These are phyloP conservation scores for Auricularia heimuer DNA, from an alignment of 768 basidiomycete genomes.

Conservation along the genomic window DNA sequence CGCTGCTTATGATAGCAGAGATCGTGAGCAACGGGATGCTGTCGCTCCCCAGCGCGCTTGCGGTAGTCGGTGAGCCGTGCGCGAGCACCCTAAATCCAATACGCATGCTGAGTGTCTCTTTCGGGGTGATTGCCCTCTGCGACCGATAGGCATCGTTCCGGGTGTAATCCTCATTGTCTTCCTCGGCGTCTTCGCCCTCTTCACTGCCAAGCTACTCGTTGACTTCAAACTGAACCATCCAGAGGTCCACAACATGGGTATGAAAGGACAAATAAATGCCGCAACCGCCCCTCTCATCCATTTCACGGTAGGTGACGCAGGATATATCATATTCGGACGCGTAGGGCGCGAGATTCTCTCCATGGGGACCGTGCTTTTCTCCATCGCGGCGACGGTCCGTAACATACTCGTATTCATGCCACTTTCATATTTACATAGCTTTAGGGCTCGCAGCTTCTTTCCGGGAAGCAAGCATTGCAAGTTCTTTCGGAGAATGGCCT, in stretches of 20 bases:
- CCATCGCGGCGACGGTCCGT: slow-evolving; percentile 37
- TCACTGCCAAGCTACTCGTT: slow-evolving; percentile 42
- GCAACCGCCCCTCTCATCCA: neutral
- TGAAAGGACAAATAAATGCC: too few species aligned
- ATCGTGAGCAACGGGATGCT: slow-evolving; percentile 49
- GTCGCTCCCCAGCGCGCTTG: slow-evolving; percentile 41
- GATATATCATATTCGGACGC: slow-evolving; percentile 39
- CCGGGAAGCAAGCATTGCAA: slow-evolving; percentile 44
- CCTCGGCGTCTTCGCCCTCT: slow-evolving; percentile 40
- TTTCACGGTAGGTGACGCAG: slow-evolving; percentile 36
- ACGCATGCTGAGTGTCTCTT: neutral
- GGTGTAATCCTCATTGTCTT: slow-evolving; percentile 45
- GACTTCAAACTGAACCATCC: slow-evolving; percentile 51
- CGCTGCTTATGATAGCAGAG: slow-evolving; percentile 46
- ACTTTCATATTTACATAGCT: neutral
- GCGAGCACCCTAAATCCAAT: neutral
- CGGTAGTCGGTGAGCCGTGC: slow-evolving; percentile 32
- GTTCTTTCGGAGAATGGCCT: slow-evolving; percentile 38
- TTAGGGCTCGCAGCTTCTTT: slow-evolving; percentile 39
- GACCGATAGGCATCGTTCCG: slow-evolving; percentile 35
- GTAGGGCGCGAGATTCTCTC: slow-evolving; percentile 36
- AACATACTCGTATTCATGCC: slow-evolving; percentile 14
- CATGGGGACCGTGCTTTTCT: slow-evolving; percentile 39
- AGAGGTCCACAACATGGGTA: slow-evolving; percentile 44
- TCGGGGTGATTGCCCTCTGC: neutral